Percentiles rank a stretch among this genome's conserved stretches.
phyloP scores from a whole-genome alignment of 2,329 filamentous ascomycete genomes.

The Trichoderma koningii region DNA sequence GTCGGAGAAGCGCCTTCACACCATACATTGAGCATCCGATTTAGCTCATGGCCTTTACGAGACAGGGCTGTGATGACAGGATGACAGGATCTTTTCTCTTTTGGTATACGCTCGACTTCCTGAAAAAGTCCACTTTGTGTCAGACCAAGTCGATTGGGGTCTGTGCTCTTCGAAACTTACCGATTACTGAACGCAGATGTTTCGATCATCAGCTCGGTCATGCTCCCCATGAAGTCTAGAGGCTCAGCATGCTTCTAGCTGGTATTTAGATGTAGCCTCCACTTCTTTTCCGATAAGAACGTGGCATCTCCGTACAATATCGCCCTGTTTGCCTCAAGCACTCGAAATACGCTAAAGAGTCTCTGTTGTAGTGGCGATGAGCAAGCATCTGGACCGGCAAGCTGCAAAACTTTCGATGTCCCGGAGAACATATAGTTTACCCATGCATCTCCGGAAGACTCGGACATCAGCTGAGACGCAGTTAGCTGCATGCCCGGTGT shows the following conservation, averaged over 20 bases:
- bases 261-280: constrained; percentile 3
- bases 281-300: constrained; percentile 27
- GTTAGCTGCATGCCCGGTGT: background rate
- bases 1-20: background rate
- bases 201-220: constrained; percentile 27
- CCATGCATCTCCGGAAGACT: constrained; percentile 34
- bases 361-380: constrained; percentile 17
- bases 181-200: constrained; percentile 32
- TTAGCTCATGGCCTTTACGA: constrained; percentile 23
- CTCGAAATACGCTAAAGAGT: constrained; percentile 32
- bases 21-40: background rate
- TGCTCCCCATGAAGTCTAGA: background rate
- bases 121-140: constrained; percentile 30
- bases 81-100: background rate
- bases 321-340: constrained; percentile 33
- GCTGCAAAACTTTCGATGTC: constrained; percentile 32
- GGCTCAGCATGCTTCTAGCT: too few relatives aligned
- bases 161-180: background rate
- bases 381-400: background rate
- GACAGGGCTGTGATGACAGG: constrained; percentile 22
- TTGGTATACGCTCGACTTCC: constrained; percentile 27
- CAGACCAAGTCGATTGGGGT: background rate
- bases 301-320: constrained; percentile 35
- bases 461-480: constrained; percentile 32
- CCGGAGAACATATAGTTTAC: constrained; percentile 37